phyloP scores from a whole-genome alignment of 805 yeast species.

The Candida maesae region DNA sequence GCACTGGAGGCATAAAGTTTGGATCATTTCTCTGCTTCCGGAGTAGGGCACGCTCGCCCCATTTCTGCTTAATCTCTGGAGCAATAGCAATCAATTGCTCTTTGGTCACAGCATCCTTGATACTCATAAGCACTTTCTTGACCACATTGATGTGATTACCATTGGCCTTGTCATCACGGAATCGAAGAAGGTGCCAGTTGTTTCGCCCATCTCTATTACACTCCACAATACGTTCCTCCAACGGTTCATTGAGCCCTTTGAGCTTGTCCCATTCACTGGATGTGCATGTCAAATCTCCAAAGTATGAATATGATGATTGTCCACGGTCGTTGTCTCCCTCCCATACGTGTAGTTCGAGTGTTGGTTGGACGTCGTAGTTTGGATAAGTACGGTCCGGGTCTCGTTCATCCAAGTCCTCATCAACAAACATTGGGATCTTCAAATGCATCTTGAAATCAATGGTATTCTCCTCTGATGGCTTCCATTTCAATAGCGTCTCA shows the following conservation, averaged over 20 bases:
- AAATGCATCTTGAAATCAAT: slow-evolving; percentile 78
- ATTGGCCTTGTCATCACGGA: slow-evolving; percentile 87
- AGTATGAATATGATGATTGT: slow-evolving; percentile 51
- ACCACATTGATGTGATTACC: slow-evolving; percentile 86
- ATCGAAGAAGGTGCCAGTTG: slow-evolving; percentile 80
- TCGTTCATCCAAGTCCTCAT: slow-evolving; percentile 53
- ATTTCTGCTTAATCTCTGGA: slow-evolving; percentile 49
- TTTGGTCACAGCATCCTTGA: slow-evolving; percentile 78
- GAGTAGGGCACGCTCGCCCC: slow-evolving; percentile 54
- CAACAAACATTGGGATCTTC: slow-evolving; percentile 54
- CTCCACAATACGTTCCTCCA: slow-evolving; percentile 87
- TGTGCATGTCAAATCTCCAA: slow-evolving; percentile 55
- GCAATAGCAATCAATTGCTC: slow-evolving; percentile 66
- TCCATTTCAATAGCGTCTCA: slow-evolving; percentile 85
- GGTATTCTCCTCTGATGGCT: slow-evolving; percentile 93
- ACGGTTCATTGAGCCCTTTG: slow-evolving; percentile 69
- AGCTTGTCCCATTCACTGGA: slow-evolving; percentile 80
- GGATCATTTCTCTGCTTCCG: slow-evolving; percentile 13
- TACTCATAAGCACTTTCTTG: slow-evolving; percentile 76
- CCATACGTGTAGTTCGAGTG: slow-evolving; percentile 70
- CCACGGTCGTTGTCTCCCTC: slow-evolving; percentile 65
- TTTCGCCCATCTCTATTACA: slow-evolving; percentile 60
- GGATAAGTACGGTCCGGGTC: slow-evolving; percentile 71
- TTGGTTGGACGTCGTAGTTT: slow-evolving; percentile 81
- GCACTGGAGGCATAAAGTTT: slow-evolving; percentile 7